A percentile compares a stretch with the other conserved stretches of the same genome.
These are phyloP conservation scores for Lentinus polychrous DNA, from an alignment of 1,284 basidiomycete species.

Conservation along the genomic window DNA sequence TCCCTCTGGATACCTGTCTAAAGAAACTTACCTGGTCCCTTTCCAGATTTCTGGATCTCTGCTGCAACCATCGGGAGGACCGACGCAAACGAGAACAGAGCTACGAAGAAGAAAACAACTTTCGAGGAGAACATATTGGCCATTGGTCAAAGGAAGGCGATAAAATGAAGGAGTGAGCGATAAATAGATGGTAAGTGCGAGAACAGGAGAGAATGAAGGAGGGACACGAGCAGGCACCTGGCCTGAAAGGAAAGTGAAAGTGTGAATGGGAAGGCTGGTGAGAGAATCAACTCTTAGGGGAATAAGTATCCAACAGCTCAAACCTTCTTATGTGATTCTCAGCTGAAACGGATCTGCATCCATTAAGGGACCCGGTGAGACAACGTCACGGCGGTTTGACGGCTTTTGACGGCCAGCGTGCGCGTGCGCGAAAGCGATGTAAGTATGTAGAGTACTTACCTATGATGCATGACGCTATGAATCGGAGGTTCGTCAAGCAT, in stretches of 20 bases:
- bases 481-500: no score
- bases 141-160: background rate
- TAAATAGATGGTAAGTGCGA: background rate
- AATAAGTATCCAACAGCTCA: background rate
- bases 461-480: no score
- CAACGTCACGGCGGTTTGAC: no score
- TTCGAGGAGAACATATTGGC: background rate
- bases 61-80: background rate
- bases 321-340: no score
- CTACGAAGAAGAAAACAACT: background rate
- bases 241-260: background rate
- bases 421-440: no score
- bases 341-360: no score
- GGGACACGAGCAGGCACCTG: no score
- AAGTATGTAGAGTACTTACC: no score
- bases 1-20: no score
- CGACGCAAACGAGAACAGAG: background rate
- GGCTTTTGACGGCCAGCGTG: no score
- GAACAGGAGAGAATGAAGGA: background rate
- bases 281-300: slow-evolving; percentile 1
- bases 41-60: background rate
- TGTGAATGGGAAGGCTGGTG: background rate
- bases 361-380: no score
- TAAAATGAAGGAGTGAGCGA: background rate
- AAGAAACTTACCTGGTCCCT: background rate